Base-by-base conservation (phyloP, 2,329 filamentous ascomycete species). In the Stromatinia cepivora region DNA sequence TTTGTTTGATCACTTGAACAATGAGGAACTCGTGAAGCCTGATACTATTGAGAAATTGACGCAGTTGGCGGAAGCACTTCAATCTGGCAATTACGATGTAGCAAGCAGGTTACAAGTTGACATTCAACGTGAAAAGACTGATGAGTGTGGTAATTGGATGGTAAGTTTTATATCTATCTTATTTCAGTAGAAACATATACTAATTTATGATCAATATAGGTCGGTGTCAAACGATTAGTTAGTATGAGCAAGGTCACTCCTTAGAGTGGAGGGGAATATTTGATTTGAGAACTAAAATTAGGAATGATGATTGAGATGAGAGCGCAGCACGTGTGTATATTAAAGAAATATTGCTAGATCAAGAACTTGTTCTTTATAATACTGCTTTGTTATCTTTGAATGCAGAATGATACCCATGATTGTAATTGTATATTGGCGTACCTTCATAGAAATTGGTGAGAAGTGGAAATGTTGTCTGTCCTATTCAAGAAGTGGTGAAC, bases 1-100 rank as follows among this genome's bases (percentile, higher is more conserved):
- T 63, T 84, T 99, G n/a, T 98, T 97, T 79, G 94, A 99, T 78
- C 93, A 97, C 79, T 84, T 99, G 59, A 99, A 98, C 85, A 98
- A 98, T 74, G 91, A 94, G 77, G 94, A 98, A 77, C 84, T 97
- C 53, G 84, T 98, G 67, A 92, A 91, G 81, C 87, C 91, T 1
- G 90, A 92, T 76, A 97, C 91, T 0, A 86, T 94, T 63, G 84
- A 87, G 71, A 84, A 89, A 77, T 83, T 94, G 75, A 83, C 84
- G 11, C 82, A 88, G 75, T 81, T 93, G 42, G 86, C 91, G 11
- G 82, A 87, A 72, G 87, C 90, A 36, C 80, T 96, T 67, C 87
- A 91, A 74, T 80, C 82, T 68, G 89, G 88, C 82, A 84, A 95
- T 75, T 94, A 91, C 74, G 85, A 88, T 54, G 83, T 82, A 36